These are phyloP conservation scores for Symbiodinium natans DNA, from an alignment of 73 alveolate genomes.

Conservation along the genomic window DNA sequence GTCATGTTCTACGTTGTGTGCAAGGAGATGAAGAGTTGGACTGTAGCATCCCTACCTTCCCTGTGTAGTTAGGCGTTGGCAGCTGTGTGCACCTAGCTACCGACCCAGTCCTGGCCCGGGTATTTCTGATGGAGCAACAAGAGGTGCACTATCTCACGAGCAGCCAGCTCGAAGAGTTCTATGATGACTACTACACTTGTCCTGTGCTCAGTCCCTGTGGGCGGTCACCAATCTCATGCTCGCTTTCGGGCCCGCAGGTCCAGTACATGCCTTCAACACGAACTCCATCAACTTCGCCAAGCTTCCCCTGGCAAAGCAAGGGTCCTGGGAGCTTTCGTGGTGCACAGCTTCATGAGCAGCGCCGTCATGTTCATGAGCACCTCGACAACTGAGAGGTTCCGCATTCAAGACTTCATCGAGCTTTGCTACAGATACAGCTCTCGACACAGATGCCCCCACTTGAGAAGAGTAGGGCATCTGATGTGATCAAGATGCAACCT, in stretches of 20 bases:
- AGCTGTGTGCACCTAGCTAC: no score
- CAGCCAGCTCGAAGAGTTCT: slow-evolving; percentile 91
- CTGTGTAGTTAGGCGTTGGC: no score
- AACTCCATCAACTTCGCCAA: slow-evolving; percentile 60
- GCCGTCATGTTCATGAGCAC: no score
- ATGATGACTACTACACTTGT: slow-evolving; percentile 85
- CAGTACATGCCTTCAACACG: slow-evolving; percentile 77
- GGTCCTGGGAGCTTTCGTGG: no score
- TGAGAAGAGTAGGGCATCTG: neutral
- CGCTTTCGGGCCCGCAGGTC: neutral
- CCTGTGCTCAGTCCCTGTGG: neutral
- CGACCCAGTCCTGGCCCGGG: no score
- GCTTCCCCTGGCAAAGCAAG: slow-evolving; percentile 73
- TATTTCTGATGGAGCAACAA: no score
- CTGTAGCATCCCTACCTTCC: slow-evolving; percentile 22
- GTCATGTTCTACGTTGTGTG: slow-evolving; percentile 88
- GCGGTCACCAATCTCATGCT: neutral
- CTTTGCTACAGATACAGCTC: slow-evolving; percentile 38
- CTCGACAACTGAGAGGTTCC: neutral
- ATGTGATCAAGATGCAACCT: neutral
- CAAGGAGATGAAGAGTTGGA: slow-evolving; percentile 90
- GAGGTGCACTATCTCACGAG: slow-evolving; percentile 87
- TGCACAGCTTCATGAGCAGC: no score
- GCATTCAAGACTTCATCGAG: slow-evolving; percentile 57
- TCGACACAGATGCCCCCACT: neutral